Evolutionary conservation across 768 basidiomycete genomes (phyloP), one percentile per base, ranked within the genome.

Genomic region (Rhizopogon rudus): DNA sequence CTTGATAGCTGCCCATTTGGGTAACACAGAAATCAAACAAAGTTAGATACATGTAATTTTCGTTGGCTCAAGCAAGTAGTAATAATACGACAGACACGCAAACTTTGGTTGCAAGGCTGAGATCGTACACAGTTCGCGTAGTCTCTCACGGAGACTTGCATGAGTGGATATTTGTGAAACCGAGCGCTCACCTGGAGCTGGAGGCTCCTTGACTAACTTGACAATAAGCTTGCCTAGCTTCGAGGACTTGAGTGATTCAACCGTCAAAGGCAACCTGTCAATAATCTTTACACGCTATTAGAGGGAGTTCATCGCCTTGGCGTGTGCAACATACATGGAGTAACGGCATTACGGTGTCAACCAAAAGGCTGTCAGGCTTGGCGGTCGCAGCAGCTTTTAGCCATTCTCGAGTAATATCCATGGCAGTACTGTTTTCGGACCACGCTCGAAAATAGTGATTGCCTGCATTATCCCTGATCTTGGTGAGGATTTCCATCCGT

Each of bases 401-500:
- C 91, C 91, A 93, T 61, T 89, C 88, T 48, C 88, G 80, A 42
- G 88, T 82, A 37, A 92, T 78, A 57, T 88, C 88, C 75, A 93
- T 84, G 16, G 89, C 91, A 40, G 70, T 68, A 43, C 65, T n/a
- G 66, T 88, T 91, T 67, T 91, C 90, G 14, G 83, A 80, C 90
- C 91, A 93, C 5, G 89, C 90, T 42, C 88, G 83, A 67, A 88
- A 92, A 65, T 93, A 93, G 63, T 90, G 88, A 65, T 91, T 90
- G 41, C 84, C 87, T 29, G 91, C 91, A 46, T 85, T 82, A 68
- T 93, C 90, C 59, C 91, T 79, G 60, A 93, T 87, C 70, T 84
- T 86, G 16, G 85, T 87, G 53, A 93, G 71, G 52, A 93, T 86
- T 66, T 93, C 88, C 53, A 87, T 65, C 5, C 91, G 84, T 17